Evolutionary conservation across 2,329 filamentous ascomycete species (phyloP).

Genomic region (Cladosporium oxysporum): DNA sequence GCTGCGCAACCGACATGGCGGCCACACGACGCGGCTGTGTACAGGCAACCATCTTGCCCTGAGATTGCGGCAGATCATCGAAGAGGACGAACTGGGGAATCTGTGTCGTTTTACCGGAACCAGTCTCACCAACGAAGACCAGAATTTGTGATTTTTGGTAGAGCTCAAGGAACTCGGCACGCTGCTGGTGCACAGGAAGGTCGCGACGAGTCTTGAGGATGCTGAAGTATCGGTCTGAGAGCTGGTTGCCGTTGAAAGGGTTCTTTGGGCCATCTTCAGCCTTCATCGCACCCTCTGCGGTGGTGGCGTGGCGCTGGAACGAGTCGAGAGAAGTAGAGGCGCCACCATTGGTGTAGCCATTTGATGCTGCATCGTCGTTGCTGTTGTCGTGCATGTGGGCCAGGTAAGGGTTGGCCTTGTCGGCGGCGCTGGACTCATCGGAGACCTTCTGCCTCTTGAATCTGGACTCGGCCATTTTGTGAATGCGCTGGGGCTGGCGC

Average conservation of each 20-base stretch:
- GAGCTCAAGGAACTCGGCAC: slow-evolving; percentile 86
- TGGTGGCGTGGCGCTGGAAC: slow-evolving; percentile 79
- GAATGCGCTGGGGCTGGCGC: slow-evolving; percentile 11
- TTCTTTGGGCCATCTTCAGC: slow-evolving; percentile 82
- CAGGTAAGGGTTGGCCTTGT: slow-evolving; percentile 79
- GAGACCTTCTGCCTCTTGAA: slow-evolving; percentile 56
- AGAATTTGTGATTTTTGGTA: slow-evolving; percentile 95
- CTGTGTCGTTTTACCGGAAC: slow-evolving; percentile 98
- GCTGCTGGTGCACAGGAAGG: slow-evolving; percentile 88
- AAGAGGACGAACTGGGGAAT: slow-evolving; percentile 98
- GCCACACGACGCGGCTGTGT: slow-evolving; percentile 97
- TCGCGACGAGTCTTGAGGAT: slow-evolving; percentile 83
- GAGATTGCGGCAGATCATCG: slow-evolving; percentile 87
- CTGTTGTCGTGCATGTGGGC: slow-evolving; percentile 75
- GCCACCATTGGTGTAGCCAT: slow-evolving; percentile 33
- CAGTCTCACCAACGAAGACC: slow-evolving; percentile 97
- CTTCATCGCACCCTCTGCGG: slow-evolving; percentile 68
- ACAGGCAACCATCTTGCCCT: slow-evolving; percentile 89
- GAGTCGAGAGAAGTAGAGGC: slow-evolving; percentile 51
- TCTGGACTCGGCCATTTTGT: slow-evolving; percentile 20
- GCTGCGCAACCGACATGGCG: slow-evolving; percentile 97
- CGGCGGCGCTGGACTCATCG: slow-evolving; percentile 57
- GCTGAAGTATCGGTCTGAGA: slow-evolving; percentile 83
- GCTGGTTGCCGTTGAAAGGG: slow-evolving; percentile 76
- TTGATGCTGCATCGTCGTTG: slow-evolving; percentile 38